Base-by-base conservation (phyloP, 805 yeast species). In the Sungouiella thailandica region DNA sequence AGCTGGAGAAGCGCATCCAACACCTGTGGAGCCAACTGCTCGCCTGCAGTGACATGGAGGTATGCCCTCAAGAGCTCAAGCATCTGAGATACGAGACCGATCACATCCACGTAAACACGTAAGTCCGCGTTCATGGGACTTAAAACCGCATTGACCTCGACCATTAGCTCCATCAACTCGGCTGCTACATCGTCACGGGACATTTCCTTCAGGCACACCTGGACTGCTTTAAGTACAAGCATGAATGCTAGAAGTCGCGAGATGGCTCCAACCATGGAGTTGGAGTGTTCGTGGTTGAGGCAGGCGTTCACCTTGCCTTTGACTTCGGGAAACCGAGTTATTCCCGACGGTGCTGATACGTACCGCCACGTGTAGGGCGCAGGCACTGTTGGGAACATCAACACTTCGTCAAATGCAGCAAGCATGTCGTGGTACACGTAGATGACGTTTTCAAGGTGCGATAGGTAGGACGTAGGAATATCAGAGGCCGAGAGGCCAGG, bases 11-110 rank as follows among this genome's bases (percentile, higher is more conserved):
- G 34, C 12, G 31, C 33, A 14, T 32, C 35, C 17, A 41, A 16
- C 1, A 29, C 31, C 17, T 30, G 17, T 7, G 44, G 35, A 12
- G 28, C 30, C 16, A 24, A 17, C 5, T 20, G 25, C n/a, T 19
- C 33, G 16, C 29, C 36, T 7, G 22, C 14, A 5, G 25, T 30
- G 15, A 36, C 25, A 4, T 15, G 36, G 15, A 41, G 19, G 22
- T 18, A 36, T 4, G 34, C 29, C 22, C 35, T 39, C 28, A 42
- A 25, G 1, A 40, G 14, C 22, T 32, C 46, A 14, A 37, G 15
- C 20, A 42, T 22, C 23, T 25, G 37, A 18, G 34, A 17, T 15
- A 25, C 25, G 5, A 29, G 14, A 1, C 34, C 31, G 23, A 29
- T 28, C 13, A 22, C 27, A 4, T 14, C 24, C 31, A 38, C 27